Conservation (phyloP, 2,329 filamentous ascomycete species). For the Alternaria infectoria region DNA sequence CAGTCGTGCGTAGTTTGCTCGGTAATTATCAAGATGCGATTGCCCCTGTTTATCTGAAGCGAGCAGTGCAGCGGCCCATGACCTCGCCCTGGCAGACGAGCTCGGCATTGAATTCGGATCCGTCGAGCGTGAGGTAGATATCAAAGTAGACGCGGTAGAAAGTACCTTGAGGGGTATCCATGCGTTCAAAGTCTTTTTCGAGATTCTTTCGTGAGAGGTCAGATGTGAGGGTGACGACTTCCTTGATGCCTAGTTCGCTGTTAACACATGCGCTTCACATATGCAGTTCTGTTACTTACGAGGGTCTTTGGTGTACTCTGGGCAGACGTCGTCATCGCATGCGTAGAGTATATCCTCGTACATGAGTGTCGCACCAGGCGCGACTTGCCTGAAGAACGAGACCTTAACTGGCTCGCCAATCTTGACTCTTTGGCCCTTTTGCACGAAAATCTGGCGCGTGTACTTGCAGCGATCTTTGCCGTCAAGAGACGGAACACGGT, state of each 20-base stretch:
- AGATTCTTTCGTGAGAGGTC: constrained; percentile 97
- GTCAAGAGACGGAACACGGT: constrained; percentile 93
- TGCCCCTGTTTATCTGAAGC: constrained; percentile 67
- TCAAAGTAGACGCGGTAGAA: constrained; percentile 72
- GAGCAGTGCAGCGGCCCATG: constrained; percentile 93
- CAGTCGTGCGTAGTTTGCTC: background rate
- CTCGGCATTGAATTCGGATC: constrained; percentile 97
- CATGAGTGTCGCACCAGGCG: constrained; percentile 96
- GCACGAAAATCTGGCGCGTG: constrained; percentile 96
- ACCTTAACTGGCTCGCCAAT: constrained; percentile 99
- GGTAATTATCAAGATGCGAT: background rate
- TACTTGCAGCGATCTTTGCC: constrained; percentile 99
- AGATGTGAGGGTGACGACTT: constrained; percentile 95
- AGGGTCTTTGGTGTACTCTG: constrained; percentile 98
- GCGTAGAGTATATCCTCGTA: constrained; percentile 98
- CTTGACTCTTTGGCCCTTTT: constrained; percentile 98
- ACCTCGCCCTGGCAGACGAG: constrained; percentile 99
- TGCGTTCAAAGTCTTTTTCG: constrained; percentile 98
- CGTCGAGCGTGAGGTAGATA: constrained; percentile 86
- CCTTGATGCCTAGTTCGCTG: constrained; percentile 82
- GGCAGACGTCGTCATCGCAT: constrained; percentile 96
- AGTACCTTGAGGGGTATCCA: constrained; percentile 94
- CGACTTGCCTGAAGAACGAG: constrained; percentile 97
- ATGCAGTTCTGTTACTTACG: no score
- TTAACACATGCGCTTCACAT: no score